Base-by-base conservation (phyloP, 164 flowering plant species). In the Dillenia turbinata region DNA sequence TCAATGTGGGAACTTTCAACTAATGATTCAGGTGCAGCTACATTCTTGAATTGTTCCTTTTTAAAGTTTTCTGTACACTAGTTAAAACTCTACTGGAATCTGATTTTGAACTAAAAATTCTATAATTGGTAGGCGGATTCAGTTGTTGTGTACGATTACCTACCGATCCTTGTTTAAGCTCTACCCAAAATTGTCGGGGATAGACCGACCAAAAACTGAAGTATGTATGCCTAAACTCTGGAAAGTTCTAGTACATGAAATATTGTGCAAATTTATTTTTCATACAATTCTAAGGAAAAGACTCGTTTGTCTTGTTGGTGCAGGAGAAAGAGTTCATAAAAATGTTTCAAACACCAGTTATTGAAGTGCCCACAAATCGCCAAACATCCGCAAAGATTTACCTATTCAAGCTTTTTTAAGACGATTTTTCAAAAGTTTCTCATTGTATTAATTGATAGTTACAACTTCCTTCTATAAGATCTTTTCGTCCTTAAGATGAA, bases 131-230 rank as follows among this genome's bases (percentile, higher is more conserved):
- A 94, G 98, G 92, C 93, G 47, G 99, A 89, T 81, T 83, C 96
- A 24, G 96, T 89, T 61, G 89, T 85, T 60, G 92, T 94, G 97
- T 97, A 24, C 99, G 88, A 91, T 94, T 56, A 91, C 99, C 9
- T 89, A 94, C 60, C 99, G 89, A 62, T 94, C 99, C 49, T 74
- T 94, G 64, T 94, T 94, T 76, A 94, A 91, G 81, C 93, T 91
- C 61, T 94, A 88, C 62, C 99, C 99, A 47, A 94, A 89, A 78
- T 82, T 94, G 56, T 89, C 99, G 44, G 99, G 99, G 69, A 94
- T 94, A n/a, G n/a, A n/a, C n/a, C n/a, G 99, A 94, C 99, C 99
- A 71, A 94, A 94, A 77, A 94, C 99, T 58, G 99, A 94, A 76
- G 98, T 94, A 80, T 52, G 71, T 9, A 49, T 14, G 14, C 22